Evolutionary conservation across 148 eudicot species (phyloP).

Genomic region (Rhododendron ferrugineum): DNA sequence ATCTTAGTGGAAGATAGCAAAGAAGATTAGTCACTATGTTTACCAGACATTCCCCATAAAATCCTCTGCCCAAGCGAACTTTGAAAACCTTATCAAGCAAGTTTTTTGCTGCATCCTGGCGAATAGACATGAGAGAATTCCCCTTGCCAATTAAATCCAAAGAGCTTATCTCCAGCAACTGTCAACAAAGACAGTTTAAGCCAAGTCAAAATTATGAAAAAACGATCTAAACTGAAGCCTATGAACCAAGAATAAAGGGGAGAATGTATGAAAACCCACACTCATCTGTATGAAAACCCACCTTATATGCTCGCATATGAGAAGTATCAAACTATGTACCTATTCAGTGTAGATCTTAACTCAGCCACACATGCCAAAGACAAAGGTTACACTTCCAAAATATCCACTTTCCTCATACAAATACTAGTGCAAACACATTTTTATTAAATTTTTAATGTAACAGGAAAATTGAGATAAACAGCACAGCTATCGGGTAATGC

Average conservation of each 20-base stretch:
- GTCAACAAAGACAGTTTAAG: slow-evolving; percentile 15
- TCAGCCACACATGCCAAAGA: neutral
- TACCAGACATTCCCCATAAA: slow-evolving; percentile 93
- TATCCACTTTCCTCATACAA: neutral
- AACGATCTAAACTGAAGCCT: neutral
- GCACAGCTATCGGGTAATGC: neutral
- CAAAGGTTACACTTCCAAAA: neutral
- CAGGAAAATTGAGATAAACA: neutral
- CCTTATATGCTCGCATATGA: neutral
- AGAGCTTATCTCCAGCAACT: slow-evolving; percentile 49
- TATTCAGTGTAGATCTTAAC: neutral
- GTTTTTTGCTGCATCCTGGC: slow-evolving; percentile 40
- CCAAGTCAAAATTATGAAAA: slow-evolving; percentile 3
- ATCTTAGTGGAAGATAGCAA: neutral
- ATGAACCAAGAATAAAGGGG: neutral
- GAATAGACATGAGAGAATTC: slow-evolving; percentile 32
- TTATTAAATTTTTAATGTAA: neutral
- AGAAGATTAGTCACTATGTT: neutral
- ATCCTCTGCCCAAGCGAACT: slow-evolving; percentile 71
- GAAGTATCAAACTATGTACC: neutral
- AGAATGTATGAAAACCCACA: neutral
- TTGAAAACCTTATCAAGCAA: slow-evolving; percentile 52
- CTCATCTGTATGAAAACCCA: neutral
- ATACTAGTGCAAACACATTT: neutral
- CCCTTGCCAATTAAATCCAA: slow-evolving; percentile 57